Evolutionary conservation across 805 yeast genomes (phyloP), one percentile per base, ranked within the genome.

Genomic region (Lipomyces mesembrius): DNA sequence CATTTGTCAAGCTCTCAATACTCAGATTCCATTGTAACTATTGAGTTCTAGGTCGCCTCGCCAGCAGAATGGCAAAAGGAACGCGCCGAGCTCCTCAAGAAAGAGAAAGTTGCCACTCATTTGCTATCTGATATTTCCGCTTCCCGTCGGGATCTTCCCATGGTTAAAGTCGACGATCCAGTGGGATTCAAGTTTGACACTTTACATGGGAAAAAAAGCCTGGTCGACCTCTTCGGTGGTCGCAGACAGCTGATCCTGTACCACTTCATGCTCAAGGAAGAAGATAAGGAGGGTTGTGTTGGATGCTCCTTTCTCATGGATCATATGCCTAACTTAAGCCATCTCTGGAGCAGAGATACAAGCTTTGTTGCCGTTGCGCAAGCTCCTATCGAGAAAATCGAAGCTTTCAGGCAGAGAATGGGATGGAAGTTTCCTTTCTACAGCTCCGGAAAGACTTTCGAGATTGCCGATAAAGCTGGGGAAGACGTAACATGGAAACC

Each of bases 191-290:
- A 17, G 22, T 43, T 43, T 43, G 49, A n/a, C 22, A 22, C 55
- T 25, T 12, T 12, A 22, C 20, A 25, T 25, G 55, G 55, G 9
- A 9, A 25, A 6, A 29, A 14, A 14, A 52, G 35, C 55, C 55
- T 52, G 6, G 6, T 29, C 32, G 32, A 52, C 8, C 55, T 52
- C 55, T 52, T 52, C n/a, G 55, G 3, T 9, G 55, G 55, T 29
- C 55, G 55, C 20, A 25, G 55, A 4, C 55, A 52, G 20, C 34
- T 52, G 34, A 1, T 52, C 55, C 29, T 52, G 11, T 52, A 52
- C 55, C 55, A 52, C 17, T 52, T 52, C 55, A 52, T 52, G 55
- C 34, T 52, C 32, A 29, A 52, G 34, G 27, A 34, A 4, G 55
- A 52, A 2, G 27, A 29, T 12, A 29, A 52, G 34, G 55, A 25